phyloP scores from a whole-genome alignment of 805 yeast species.

The Sugiyamaella lignohabitans region DNA sequence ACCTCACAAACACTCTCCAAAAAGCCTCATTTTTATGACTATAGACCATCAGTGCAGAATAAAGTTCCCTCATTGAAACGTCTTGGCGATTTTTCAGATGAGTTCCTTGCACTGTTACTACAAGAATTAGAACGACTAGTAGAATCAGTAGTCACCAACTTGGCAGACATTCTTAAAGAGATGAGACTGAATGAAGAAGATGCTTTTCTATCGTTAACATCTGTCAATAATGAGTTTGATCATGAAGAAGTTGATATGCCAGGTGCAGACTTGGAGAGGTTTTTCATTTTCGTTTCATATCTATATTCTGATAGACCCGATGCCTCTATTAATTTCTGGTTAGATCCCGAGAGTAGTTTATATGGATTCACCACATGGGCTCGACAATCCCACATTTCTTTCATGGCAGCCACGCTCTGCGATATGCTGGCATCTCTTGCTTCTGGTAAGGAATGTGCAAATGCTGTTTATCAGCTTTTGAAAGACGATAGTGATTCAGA shows the following conservation, averaged over 20 bases:
- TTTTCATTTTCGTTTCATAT: slow-evolving; percentile 67
- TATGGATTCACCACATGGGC: slow-evolving; percentile 89
- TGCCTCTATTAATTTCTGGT: slow-evolving; percentile 56
- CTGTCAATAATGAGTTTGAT: slow-evolving; percentile 12
- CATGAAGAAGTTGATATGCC: slow-evolving; percentile 41
- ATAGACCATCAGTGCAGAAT: slow-evolving; percentile 22
- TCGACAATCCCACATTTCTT: slow-evolving; percentile 59
- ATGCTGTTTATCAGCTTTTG: slow-evolving; percentile 24
- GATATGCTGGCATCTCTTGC: slow-evolving; percentile 72
- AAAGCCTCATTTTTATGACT: slow-evolving; percentile 19
- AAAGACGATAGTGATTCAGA: too few relatives aligned
- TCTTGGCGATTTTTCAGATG: slow-evolving; percentile 13
- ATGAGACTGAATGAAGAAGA: slow-evolving; percentile 37
- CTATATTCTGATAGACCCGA: slow-evolving; percentile 58
- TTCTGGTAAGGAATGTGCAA: slow-evolving; percentile 49
- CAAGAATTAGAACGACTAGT: slow-evolving; percentile 24
- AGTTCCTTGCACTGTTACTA: slow-evolving; percentile 12
- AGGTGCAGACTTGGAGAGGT: slow-evolving; percentile 80
- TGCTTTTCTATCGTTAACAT: slow-evolving; percentile 22
- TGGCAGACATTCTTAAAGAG: slow-evolving; percentile 36
- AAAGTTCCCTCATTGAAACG: slow-evolving; percentile 25
- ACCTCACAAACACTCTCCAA: slow-evolving; percentile 10
- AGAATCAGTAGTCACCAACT: slow-evolving; percentile 28
- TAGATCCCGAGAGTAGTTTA: slow-evolving; percentile 54
- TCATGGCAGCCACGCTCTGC: slow-evolving; percentile 77